A percentile compares a stretch with the other conserved stretches of the same genome.
Conservation (phyloP, 2,329 filamentous ascomycete species). For the Talaromyces albobiverticillius region DNA sequence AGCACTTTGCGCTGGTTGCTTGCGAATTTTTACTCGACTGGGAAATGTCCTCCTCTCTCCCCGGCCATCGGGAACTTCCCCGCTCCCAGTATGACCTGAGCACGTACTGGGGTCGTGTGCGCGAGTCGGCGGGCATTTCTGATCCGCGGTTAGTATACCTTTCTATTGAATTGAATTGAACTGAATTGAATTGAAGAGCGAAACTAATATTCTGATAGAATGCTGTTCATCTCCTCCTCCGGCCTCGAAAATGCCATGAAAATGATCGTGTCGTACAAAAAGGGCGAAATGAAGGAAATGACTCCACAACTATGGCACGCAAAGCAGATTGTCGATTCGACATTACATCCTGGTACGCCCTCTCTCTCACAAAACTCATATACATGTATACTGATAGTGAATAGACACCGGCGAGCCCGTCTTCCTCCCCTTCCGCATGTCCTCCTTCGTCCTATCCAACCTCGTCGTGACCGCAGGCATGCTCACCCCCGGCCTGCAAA, state of each 20-base stretch:
- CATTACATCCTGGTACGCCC: slow-evolving; percentile 83
- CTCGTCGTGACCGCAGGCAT: slow-evolving; percentile 93
- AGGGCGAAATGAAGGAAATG: slow-evolving; percentile 74
- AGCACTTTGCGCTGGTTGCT: no score
- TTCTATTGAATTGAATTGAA: neutral
- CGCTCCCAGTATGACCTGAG: slow-evolving; percentile 86
- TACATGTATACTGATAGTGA: neutral
- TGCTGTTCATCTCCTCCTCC: slow-evolving; percentile 72
- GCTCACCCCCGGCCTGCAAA: slow-evolving; percentile 81
- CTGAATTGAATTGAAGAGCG: no score
- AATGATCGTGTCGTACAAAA: slow-evolving; percentile 81
- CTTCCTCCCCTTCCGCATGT: slow-evolving; percentile 96
- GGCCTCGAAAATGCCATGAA: slow-evolving; percentile 84
- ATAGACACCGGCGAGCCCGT: slow-evolving; percentile 89
- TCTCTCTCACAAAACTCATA: neutral
- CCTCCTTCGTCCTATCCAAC: slow-evolving; percentile 89
- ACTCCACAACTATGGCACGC: slow-evolving; percentile 88
- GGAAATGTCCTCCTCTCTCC: slow-evolving; percentile 64
- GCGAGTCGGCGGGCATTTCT: slow-evolving; percentile 82
- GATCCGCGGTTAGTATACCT: slow-evolving; percentile 83
- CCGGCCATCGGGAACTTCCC: slow-evolving; percentile 75
- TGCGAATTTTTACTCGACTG: no score
- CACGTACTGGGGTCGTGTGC: slow-evolving; percentile 93
- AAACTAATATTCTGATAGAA: slow-evolving; percentile 58
- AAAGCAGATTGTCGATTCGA: slow-evolving; percentile 97